Evolutionary conservation across 192 early-diverging fungal species (phyloP), one percentile per base, ranked within the genome.

Genomic region (Funneliformis geosporum): DNA sequence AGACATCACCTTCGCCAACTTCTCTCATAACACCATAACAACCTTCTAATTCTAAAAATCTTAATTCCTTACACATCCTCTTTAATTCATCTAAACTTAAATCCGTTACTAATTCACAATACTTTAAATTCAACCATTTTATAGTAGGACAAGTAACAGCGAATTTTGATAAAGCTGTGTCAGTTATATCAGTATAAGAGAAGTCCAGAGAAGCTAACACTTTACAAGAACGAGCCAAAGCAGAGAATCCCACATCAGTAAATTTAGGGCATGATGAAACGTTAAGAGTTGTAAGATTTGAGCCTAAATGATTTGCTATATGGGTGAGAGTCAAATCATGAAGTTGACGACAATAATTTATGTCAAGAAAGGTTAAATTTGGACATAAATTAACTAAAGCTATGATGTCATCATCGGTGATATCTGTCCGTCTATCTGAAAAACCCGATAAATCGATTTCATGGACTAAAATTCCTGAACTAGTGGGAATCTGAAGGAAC

Each of bases 51-150:
- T 42, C 70, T 8, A 72, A 62, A 11, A 62, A 28, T 28, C 43
- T 42, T 46, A 72, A 72, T 18, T 72, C 70, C 25, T 72, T 72
- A 72, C 70, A 72, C 70, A 43, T 50, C 50, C 12, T 42, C 50
- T 27, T 72, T 8, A 72, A 47, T 23, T 72, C 70, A 23, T 25
- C 39, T 47, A 72, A 72, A 47, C 70, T 72, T 47, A 72, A 25
- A 72, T 75, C 74, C 5, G 60, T 75, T n/a, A 75, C 74, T 59
- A 60, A 75, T 39, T 75, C 74, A 75, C 74, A 75, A 75, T 55
- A 75, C 25, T 42, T 75, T 43, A 75, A 61, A 75, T 75, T 75
- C 28, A 75, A 75, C 74, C 74, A 75, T 61, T 25, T 44, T 16
- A 75, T 75, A 61, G 59, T 61, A 25, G 55, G 55, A 75, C 74